Evolutionary conservation across 23 red algal species (phyloP).

Genomic region (Gracilaria domingensis): DNA sequence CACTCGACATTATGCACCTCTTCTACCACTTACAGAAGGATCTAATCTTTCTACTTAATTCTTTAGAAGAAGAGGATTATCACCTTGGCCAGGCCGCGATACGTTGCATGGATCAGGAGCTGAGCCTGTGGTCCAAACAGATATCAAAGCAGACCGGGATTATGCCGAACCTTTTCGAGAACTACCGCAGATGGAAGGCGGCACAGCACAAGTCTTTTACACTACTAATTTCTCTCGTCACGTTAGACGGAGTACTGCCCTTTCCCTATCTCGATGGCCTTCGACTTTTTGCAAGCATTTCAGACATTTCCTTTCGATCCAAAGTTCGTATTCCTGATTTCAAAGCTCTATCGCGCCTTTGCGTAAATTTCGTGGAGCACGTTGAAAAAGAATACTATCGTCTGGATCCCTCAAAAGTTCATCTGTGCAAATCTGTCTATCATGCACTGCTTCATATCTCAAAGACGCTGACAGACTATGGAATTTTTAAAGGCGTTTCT

Average conservation of each 20-base stretch:
- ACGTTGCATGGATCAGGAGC: neutral
- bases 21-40: conserved; percentile 33
- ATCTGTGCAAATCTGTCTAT: conserved; percentile 18
- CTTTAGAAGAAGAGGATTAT: neutral
- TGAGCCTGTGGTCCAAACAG: neutral
- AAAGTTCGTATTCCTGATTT: neutral
- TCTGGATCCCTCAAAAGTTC: neutral
- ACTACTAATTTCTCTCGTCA: neutral
- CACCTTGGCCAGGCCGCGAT: neutral
- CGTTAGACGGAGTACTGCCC: neutral
- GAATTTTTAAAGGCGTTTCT: neutral
- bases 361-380: neutral
- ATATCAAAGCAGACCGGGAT: neutral
- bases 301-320: neutral
- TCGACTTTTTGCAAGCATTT: neutral
- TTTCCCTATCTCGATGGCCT: neutral
- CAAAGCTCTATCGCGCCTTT: neutral
- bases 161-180: neutral
- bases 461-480: neutral
- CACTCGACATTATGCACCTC: conserved; percentile 28
- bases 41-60: neutral
- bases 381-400: neutral
- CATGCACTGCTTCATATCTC: conserved; percentile 8
- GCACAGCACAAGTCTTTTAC: conserved; percentile 14
- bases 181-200: conserved; percentile 13